phyloP scores from a whole-genome alignment of 768 basidiomycete genomes.

The Agaricus blazei region DNA sequence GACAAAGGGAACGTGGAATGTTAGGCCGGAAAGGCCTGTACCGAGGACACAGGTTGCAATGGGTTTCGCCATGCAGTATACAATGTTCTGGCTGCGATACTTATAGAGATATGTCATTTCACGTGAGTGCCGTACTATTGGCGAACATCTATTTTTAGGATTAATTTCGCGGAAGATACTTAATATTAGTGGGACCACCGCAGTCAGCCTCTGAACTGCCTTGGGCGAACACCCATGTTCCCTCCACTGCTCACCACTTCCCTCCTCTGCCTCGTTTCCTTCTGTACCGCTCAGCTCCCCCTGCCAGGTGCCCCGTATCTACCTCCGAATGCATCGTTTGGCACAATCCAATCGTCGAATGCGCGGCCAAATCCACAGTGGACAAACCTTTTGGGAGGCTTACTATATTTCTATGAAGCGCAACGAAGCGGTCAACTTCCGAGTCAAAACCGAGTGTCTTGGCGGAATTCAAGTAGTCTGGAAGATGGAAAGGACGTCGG shows the following conservation, averaged over 20 bases:
- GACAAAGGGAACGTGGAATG: conserved; percentile 80
- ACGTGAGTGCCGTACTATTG: neutral
- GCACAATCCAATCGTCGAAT: conserved; percentile 42
- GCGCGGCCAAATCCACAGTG: conserved; percentile 70
- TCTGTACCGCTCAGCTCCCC: conserved; percentile 45
- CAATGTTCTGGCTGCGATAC: too few relatives aligned
- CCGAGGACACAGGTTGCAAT: conserved; percentile 72
- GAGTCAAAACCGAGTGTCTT: conserved; percentile 65
- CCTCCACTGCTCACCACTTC: conserved; percentile 20
- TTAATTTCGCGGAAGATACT: conserved; percentile 10
- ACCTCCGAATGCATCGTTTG: conserved; percentile 55
- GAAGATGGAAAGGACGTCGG: conserved; percentile 72
- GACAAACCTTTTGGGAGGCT: conserved; percentile 74
- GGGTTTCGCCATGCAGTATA: conserved; percentile 31
- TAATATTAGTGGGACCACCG: conserved; percentile 2
- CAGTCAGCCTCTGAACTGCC: conserved; percentile 12
- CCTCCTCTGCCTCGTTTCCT: conserved; percentile 17
- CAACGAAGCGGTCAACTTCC: conserved; percentile 80
- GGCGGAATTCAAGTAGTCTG: conserved; percentile 80
- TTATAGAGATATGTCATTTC: neutral
- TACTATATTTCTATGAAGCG: conserved; percentile 88
- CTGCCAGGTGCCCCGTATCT: conserved; percentile 62
- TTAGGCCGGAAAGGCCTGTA: conserved; percentile 69
- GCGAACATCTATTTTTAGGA: neutral
- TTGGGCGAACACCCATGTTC: conserved; percentile 17